These are phyloP conservation scores for Kazachstania taianensis DNA, from an alignment of 805 yeast genomes.

Conservation along the genomic window DNA sequence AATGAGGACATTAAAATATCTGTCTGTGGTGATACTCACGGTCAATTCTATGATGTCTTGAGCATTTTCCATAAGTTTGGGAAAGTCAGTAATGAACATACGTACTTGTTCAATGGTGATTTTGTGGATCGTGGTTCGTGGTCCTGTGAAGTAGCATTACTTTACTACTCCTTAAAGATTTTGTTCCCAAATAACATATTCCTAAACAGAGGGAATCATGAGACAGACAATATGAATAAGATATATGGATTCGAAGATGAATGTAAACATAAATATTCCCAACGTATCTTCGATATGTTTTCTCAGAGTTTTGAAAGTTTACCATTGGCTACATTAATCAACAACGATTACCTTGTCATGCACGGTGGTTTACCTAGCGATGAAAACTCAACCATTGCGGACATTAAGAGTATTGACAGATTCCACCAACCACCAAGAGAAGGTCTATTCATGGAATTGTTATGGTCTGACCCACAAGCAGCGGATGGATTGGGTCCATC, in stretches of 20 bases:
- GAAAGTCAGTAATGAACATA: slow-evolving; percentile 48
- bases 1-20: slow-evolving; percentile 40
- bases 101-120: slow-evolving; percentile 89
- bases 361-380: slow-evolving; percentile 92
- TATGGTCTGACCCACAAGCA: slow-evolving; percentile 95
- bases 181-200: slow-evolving; percentile 59
- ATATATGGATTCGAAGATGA: slow-evolving; percentile 96
- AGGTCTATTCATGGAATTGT: slow-evolving; percentile 89
- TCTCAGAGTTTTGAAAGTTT: slow-evolving; percentile 76
- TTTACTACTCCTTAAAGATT: slow-evolving; percentile 67
- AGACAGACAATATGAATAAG: slow-evolving; percentile 92
- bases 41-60: slow-evolving; percentile 85
- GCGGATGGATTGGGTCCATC: slow-evolving; percentile 73
- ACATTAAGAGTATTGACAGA: slow-evolving; percentile 62
- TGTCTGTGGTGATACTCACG: slow-evolving; percentile 96
- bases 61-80: slow-evolving; percentile 73
- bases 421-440: slow-evolving; percentile 82
- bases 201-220: slow-evolving; percentile 93
- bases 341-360: slow-evolving; percentile 72
- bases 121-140: slow-evolving; percentile 97
- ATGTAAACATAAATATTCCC: slow-evolving; percentile 81
- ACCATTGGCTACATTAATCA: slow-evolving; percentile 79
- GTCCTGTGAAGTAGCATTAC: slow-evolving; percentile 92
- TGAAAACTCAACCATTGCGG: slow-evolving; percentile 59
- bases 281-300: slow-evolving; percentile 70